Evolutionary conservation across 2,329 filamentous ascomycete species (phyloP), one percentile per base, ranked within the genome.

Genomic region (Hymenoscyphus linearis): DNA sequence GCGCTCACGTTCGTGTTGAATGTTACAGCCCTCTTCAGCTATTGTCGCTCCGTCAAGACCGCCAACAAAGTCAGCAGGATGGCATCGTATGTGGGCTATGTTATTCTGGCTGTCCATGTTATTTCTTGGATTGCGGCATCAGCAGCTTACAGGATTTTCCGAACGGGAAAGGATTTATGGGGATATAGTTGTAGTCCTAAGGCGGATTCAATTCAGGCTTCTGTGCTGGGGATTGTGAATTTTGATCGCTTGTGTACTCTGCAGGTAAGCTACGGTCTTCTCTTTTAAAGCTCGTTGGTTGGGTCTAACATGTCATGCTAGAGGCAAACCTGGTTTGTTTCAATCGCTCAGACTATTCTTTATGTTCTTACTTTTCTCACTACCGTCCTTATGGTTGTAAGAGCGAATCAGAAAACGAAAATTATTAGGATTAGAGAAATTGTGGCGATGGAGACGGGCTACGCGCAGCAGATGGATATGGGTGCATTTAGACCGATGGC

Each of bases 211-310:
- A 55, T 69, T 12, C 58, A 66, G 35, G 59, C 53, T 2, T 40
- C 67, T 37, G 64, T 66, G 3, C 36, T 62, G 54, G 61, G 47
- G 9, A 67, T 62, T 40, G 7, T 67, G 13, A 40, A 67, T 62
- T 69, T 68, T 61, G 66, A 64, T n/a, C 60, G 60, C 35, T 44
- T 69, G 52, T 69, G 67, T 57, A 64, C 44, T 6, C 52, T 60
- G 14, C 67, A 69, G 65, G 67, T 68, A 52, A 44, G 62, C 59
- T 10, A 18, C 14, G 13, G 13, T 12, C 27, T 16, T 31, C 27
- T 9, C 6, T 27, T 16, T 14, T 6, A 4, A 7, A 16, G 26
- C 2, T 47, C n/a, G 40, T 18, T 44, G 58, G 14, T 13, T 18
- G 31, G 59, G 59, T 25, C 40, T 47, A 16, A 47, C 40, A n/a